Evolutionary conservation across 2,329 filamentous ascomycete genomes (phyloP).

Genomic region (Chlorencoelia australis): DNA sequence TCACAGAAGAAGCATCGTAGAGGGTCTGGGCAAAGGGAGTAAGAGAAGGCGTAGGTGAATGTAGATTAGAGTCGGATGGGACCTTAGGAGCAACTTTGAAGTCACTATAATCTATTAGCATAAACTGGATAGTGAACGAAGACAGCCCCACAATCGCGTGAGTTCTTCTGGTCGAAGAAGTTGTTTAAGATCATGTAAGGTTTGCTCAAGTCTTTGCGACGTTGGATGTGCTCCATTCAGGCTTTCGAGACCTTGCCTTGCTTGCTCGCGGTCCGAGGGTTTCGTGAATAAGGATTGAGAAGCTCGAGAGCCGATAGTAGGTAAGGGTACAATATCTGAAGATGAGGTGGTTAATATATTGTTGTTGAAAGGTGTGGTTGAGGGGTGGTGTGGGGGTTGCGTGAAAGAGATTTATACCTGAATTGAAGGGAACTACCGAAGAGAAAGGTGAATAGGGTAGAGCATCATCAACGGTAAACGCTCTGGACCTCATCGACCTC

Average conservation of each 20-base stretch:
- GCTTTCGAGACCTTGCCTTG: constrained; percentile 46
- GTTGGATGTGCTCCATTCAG: constrained; percentile 54
- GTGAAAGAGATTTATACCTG: constrained; percentile 39
- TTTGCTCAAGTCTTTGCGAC: constrained; percentile 59
- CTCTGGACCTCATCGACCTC: constrained; percentile 23
- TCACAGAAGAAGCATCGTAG: constrained; percentile 22
- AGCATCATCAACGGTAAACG: constrained; percentile 62
- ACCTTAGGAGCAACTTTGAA: constrained; percentile 41
- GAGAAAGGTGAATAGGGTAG: constrained; percentile 76
- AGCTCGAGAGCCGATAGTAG: constrained; percentile 44
- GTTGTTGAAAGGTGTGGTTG: constrained; percentile 1
- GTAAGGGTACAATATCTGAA: constrained; percentile 56
- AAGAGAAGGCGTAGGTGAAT: constrained; percentile 16
- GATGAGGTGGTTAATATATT: constrained; percentile 14
- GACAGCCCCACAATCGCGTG: constrained; percentile 40
- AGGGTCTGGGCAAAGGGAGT: constrained; percentile 26
- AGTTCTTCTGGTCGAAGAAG: constrained; percentile 63
- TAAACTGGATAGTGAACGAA: too few relatives aligned
- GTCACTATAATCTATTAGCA: constrained; percentile 36
- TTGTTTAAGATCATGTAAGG: constrained; percentile 63
- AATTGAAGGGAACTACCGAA: constrained; percentile 68
- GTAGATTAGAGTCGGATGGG: constrained; percentile 5
- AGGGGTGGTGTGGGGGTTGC: neutral
- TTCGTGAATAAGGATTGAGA: constrained; percentile 41
- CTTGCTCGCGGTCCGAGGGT: constrained; percentile 42